Evolutionary conservation across 805 yeast genomes (phyloP), one percentile per base, ranked within the genome.

Genomic region (Candida silvicultrix): DNA sequence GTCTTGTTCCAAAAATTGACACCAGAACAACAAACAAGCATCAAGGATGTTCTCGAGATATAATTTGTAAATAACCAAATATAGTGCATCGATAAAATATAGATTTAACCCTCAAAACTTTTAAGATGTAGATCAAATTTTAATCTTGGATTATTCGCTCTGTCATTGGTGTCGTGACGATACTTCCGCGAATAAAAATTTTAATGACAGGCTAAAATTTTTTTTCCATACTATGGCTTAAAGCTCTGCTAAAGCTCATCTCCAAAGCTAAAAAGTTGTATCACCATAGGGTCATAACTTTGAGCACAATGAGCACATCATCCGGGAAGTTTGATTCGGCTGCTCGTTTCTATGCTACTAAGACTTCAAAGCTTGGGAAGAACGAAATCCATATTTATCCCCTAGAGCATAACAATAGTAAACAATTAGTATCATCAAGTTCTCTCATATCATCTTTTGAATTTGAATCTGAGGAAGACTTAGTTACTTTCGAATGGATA

Each of bases 381-480:
- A 71, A 66, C 43, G 78, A 76, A 58, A 65, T 77, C 18, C 75
- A 67, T 53, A 65, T 76, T 45, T 70, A 51, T 54, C 70, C 55
- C 36, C 57, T 57, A 38, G 55, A 51, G 43, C 49, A 40, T 21
- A 45, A 45, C 32, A 45, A 53, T n/a, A 48, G 49, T 5, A 54
- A 55, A n/a, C 25, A 31, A 28, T 28, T 49, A 35, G 46, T 50
- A 18, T 47, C 54, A 25, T 47, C 51, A 8, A 52, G 50, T 20
- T 44, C 63, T 9, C 49, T 63, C 40, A 52, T 60, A 25, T 57
- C 62, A 6, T 61, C 62, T 28, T 64, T 70, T 45, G 78, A 73
- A 53, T 63, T 77, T 35, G 69, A 66, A 28, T 53, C 68, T 2
- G 71, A 68, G 36, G 73, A 71, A 46, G 57, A 55, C 28, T 61